These are phyloP conservation scores for Paecilomyces variotii DNA, from an alignment of 2,329 filamentous ascomycete species.

Conservation along the genomic window DNA sequence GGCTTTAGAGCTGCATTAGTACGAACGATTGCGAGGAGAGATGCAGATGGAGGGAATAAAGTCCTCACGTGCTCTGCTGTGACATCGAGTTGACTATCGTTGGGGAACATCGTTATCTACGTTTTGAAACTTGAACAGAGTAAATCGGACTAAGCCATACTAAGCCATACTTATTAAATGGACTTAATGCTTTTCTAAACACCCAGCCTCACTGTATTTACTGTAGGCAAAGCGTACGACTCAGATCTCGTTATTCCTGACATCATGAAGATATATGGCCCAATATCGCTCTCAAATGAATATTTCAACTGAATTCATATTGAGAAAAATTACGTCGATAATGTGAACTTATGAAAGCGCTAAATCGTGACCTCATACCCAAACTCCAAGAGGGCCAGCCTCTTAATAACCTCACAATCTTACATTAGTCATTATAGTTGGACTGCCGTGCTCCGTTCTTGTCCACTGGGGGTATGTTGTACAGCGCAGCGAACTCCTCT, in stretches of 20 bases:
- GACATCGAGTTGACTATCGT: background rate
- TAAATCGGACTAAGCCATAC: background rate
- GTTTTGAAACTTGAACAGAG: no score
- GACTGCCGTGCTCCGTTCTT: slow-evolving; percentile 49
- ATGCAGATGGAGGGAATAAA: background rate
- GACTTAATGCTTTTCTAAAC: background rate
- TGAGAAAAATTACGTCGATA: background rate
- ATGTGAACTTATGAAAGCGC: background rate
- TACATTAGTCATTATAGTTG: slow-evolving; percentile 48
- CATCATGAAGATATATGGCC: no score
- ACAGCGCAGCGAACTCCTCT: slow-evolving; percentile 42
- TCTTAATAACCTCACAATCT: background rate
- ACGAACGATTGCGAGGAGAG: background rate
- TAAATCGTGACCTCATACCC: background rate
- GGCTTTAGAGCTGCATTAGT: background rate
- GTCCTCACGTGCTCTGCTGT: background rate
- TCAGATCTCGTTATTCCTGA: no score
- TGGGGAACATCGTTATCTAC: background rate
- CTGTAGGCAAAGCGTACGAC: no score
- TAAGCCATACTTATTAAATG: background rate
- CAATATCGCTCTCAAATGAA: no score
- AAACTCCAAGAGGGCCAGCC: background rate
- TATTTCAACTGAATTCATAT: background rate
- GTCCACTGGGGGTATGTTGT: slow-evolving; percentile 44
- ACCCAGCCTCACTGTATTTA: background rate